Evolutionary conservation across 2,329 filamentous ascomycete species (phyloP).

Genomic region (Myrmaecium sp.): DNA sequence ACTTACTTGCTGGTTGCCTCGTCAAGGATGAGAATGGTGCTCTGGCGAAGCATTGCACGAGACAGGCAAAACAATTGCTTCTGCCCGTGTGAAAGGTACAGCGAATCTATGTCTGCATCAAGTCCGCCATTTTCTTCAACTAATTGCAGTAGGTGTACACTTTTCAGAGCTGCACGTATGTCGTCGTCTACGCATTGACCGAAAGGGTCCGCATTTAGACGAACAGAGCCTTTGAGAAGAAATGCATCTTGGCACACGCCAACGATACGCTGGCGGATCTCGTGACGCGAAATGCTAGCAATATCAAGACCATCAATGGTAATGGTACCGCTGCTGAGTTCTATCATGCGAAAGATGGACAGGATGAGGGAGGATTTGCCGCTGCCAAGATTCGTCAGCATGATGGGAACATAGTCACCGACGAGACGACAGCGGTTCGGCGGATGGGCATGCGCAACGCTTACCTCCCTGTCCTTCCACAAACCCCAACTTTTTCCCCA

Average conservation of each 20-base stretch:
- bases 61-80: conserved; percentile 48
- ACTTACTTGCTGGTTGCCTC: conserved; percentile 19
- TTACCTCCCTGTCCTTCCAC: conserved; percentile 35
- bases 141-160: conserved; percentile 27
- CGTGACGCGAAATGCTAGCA: conserved; percentile 23
- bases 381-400: conserved; percentile 20
- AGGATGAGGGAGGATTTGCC: conserved; percentile 35
- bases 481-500: conserved; percentile 34
- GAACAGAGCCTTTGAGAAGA: conserved; percentile 30
- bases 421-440: not conserved
- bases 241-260: conserved; percentile 36
- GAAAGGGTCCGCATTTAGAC: conserved; percentile 32
- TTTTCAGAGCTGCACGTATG: conserved; percentile 26
- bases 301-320: conserved; percentile 32
- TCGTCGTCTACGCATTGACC: conserved; percentile 19
- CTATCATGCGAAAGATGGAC: conserved; percentile 32
- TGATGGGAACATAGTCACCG: not conserved
- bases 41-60: conserved; percentile 33
- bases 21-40: conserved; percentile 14
- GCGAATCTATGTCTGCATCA: conserved; percentile 3
- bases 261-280: conserved; percentile 29
- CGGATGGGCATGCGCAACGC: conserved; percentile 2
- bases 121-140: conserved; percentile 17
- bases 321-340: conserved; percentile 26
- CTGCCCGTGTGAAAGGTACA: conserved; percentile 29